Evolutionary conservation across 2,329 filamentous ascomycete species (phyloP).

Genomic region (Rasamsonia emersonii): DNA sequence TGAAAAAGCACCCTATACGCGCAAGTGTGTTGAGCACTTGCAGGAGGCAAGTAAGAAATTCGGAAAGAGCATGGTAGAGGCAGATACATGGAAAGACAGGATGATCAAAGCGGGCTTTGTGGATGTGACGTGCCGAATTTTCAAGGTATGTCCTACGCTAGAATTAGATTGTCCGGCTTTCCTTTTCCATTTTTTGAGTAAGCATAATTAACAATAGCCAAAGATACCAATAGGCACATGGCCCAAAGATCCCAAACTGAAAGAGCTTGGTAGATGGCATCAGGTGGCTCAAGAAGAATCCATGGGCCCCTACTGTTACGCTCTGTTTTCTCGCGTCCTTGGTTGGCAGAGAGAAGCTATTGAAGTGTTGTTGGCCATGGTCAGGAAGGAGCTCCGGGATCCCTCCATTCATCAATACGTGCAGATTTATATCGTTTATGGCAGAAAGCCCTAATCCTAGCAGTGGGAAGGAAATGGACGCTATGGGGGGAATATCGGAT

Average conservation of each 20-base stretch:
- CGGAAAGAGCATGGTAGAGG: not conserved
- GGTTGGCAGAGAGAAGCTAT: not conserved
- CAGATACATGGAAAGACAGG: not conserved
- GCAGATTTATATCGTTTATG: not conserved
- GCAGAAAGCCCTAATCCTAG: constrained; percentile 19
- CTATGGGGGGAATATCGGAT: no score
- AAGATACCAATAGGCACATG: not conserved
- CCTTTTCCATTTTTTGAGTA: no score
- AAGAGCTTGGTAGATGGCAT: not conserved
- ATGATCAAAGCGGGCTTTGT: not conserved
- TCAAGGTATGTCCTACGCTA: no score
- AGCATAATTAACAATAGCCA: no score
- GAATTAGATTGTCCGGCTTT: no score
- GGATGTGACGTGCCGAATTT: not conserved
- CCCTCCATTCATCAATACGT: not conserved
- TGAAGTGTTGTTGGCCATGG: not conserved
- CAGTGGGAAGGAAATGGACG: no score
- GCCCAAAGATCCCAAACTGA: not conserved
- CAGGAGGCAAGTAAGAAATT: not conserved
- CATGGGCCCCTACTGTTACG: constrained; percentile 7
- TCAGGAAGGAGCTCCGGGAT: not conserved
- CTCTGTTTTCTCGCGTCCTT: constrained; percentile 7
- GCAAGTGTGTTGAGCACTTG: not conserved
- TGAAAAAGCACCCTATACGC: not conserved
- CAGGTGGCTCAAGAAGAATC: constrained; percentile 7